Conservation (phyloP, 2,329 filamentous ascomycete species). For the Colletotrichum sp. region DNA sequence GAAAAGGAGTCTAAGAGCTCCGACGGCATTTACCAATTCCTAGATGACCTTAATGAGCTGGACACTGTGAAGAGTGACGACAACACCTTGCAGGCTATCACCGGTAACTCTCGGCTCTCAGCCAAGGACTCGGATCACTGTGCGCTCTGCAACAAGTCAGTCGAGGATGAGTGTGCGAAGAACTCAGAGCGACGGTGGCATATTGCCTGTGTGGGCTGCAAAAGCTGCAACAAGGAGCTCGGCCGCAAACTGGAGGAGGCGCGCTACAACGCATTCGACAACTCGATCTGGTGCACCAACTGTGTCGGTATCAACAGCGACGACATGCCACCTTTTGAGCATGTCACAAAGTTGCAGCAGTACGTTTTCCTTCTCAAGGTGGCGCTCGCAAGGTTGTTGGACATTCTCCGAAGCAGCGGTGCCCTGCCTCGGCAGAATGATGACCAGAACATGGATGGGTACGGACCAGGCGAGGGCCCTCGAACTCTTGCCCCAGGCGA, state of each 20-base stretch:
- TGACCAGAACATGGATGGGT: slow-evolving; percentile 71
- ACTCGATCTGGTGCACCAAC: slow-evolving; percentile 72
- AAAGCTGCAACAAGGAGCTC: slow-evolving; percentile 68
- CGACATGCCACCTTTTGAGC: slow-evolving; percentile 62
- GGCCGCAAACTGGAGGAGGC: slow-evolving; percentile 73
- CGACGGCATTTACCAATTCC: slow-evolving; percentile 80
- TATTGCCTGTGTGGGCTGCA: slow-evolving; percentile 79
- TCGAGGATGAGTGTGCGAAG: slow-evolving; percentile 91
- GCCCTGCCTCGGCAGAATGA: slow-evolving; percentile 78
- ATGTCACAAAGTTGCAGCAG: slow-evolving; percentile 87
- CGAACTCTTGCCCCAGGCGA: slow-evolving; percentile 13
- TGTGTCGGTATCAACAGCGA: slow-evolving; percentile 68
- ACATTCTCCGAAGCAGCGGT: slow-evolving; percentile 84
- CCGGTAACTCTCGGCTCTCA: slow-evolving; percentile 70
- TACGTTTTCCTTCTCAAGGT: slow-evolving; percentile 94
- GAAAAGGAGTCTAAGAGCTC: slow-evolving; percentile 81
- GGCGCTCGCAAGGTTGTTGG: slow-evolving; percentile 85
- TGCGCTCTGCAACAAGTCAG: slow-evolving; percentile 78
- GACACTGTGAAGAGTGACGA: slow-evolving; percentile 78
- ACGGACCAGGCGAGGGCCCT: slow-evolving; percentile 68
- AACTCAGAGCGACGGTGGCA: slow-evolving; percentile 83
- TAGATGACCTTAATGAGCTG: slow-evolving; percentile 84
- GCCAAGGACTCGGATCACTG: slow-evolving; percentile 87
- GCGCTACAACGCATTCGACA: slow-evolving; percentile 70
- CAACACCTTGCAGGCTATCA: slow-evolving; percentile 68